Evolutionary conservation across 1,139 yeast species (phyloP), one percentile per base, ranked within the genome.

Genomic region (Hyphopichia wangnamkhiaoensis): DNA sequence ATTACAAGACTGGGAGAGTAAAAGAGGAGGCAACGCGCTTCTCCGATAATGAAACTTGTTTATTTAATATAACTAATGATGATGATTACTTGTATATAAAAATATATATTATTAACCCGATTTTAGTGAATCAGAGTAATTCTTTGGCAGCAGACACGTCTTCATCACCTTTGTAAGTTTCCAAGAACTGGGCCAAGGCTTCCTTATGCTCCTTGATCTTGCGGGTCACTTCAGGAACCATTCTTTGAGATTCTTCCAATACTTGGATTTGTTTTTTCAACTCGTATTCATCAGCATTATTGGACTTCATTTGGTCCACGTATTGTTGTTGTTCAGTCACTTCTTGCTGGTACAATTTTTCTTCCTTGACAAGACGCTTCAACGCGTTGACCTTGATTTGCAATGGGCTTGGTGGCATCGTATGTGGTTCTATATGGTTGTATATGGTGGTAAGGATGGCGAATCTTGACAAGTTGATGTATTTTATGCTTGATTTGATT

Each of bases 341-440:
- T 55, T 90, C 96, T 43, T 75, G 70, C 37, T 74, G 66, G 58
- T 89, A 90, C 32, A 81, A 68, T 13, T 57, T 56, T 49, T 84
- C 82, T 57, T 90, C 97, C 52, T 88, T 88, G 39, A 84, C 54
- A 29, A 91, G 71, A 45, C 96, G 74, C 47, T 77, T 76, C 38
- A 90, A 70, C 3, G 96, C 94, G 47, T 78, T 80, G 37, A 79
- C 73, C 54, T 89, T 89, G 62, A 90, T 88, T 52, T 85, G 87
- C 39, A 87, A 62, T 46, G 76, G 82, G 1, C 90, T 70, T 34
- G 96, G 96, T 2, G 91, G 77, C 91, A 87, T 89, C 37, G 24
- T 48, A 26, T 9, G 12, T n/a, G n/a, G 10, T 21, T 21, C 12
- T 21, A 8, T 21, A 8, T 21, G 12, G 25, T 21, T 8, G 25